Base-by-base conservation (phyloP, 1,284 basidiomycete species). In the Malassezia pachydermatis region DNA sequence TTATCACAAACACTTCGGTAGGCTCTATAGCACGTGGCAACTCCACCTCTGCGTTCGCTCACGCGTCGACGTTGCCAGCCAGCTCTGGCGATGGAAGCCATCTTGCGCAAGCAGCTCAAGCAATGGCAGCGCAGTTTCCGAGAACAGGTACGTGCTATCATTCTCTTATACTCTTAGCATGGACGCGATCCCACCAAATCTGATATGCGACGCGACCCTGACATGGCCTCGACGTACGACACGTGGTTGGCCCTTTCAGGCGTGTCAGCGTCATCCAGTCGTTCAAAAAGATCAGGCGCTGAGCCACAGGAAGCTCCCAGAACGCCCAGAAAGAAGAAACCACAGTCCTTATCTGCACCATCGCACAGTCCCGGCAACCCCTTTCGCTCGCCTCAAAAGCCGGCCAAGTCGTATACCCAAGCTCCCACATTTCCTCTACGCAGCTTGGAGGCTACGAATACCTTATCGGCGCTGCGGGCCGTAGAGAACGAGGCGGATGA, bases 111-210 rank as follows among this genome's bases (percentile, higher is more conserved):
- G 17, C 44, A 52, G 39, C 45, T 52, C 24, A 52, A 52, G 27
- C 37, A 47, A 25, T 52, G 50, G 50, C 50, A 46, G 30, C 44
- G 45, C 13, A 35, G 30, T 1, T 52, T 52, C 36, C 50, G 50
- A 11, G 23, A 29, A 22, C 14, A 45, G 24, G 42, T 45, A 36
- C 10, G 34, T 13, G 4, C 10, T 19, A 19, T n/a, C 11, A 3
- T 8, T 14, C 22, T 10, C 19, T 32, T 23, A 29, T 43, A 28
- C 16, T 22, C n/a, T n/a, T n/a, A 42, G 45, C 39, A 52, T 52
- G 45, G 28, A 11, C 38, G 50, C 4, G 50, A 52, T 20, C 50
- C 50, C 20, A 37, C 50, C 3, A 46, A 43, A 19, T 25, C 30
- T 7, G 50, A 52, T 40, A 41, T 52, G 20, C 35, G 38, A 35